A percentile compares a stretch with the other conserved stretches of the same genome.
Evolutionary conservation across 768 basidiomycete species (phyloP).

Genomic region (Tricholomella constricta): DNA sequence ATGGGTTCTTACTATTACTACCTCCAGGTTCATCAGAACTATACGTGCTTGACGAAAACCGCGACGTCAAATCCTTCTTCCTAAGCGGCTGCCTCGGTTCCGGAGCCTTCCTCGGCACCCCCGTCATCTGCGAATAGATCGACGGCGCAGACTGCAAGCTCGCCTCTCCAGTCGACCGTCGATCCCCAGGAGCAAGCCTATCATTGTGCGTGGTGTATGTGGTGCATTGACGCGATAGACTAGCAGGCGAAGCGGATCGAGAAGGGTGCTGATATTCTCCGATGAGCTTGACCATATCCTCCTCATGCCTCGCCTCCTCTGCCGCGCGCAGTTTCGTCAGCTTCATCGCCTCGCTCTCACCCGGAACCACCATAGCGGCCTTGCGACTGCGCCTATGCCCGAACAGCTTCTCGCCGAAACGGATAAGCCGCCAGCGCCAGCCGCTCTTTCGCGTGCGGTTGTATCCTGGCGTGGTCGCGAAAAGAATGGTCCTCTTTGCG

Average conservation of each 20-base stretch:
- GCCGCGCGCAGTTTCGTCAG: slow-evolving; percentile 18
- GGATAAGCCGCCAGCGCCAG: slow-evolving; percentile 60
- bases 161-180: slow-evolving; percentile 21
- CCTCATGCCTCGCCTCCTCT: slow-evolving; percentile 24
- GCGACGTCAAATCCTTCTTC: slow-evolving; percentile 18
- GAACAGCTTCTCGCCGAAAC: slow-evolving; percentile 63
- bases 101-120: slow-evolving; percentile 56
- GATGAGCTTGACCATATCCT: slow-evolving; percentile 28
- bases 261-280: slow-evolving; percentile 19
- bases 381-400: slow-evolving; percentile 38
- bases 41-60: slow-evolving; percentile 38
- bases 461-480: slow-evolving; percentile 48
- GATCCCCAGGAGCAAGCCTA: slow-evolving; percentile 15
- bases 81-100: slow-evolving; percentile 41
- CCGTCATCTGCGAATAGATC: slow-evolving; percentile 61
- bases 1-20: slow-evolving; percentile 25
- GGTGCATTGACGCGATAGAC: slow-evolving; percentile 22
- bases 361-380: slow-evolving; percentile 3
- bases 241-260: slow-evolving; percentile 4
- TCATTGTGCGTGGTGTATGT: slow-evolving; percentile 25
- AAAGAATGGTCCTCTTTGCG: slow-evolving; percentile 62
- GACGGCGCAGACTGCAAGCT: slow-evolving; percentile 46
- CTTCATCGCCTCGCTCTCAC: slow-evolving; percentile 17
- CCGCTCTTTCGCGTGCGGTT: slow-evolving; percentile 30
- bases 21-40: slow-evolving; percentile 6